Evolutionary conservation across 441 rosid species (phyloP), one percentile per base, ranked within the genome.

Genomic region (Brassica hybrid): DNA sequence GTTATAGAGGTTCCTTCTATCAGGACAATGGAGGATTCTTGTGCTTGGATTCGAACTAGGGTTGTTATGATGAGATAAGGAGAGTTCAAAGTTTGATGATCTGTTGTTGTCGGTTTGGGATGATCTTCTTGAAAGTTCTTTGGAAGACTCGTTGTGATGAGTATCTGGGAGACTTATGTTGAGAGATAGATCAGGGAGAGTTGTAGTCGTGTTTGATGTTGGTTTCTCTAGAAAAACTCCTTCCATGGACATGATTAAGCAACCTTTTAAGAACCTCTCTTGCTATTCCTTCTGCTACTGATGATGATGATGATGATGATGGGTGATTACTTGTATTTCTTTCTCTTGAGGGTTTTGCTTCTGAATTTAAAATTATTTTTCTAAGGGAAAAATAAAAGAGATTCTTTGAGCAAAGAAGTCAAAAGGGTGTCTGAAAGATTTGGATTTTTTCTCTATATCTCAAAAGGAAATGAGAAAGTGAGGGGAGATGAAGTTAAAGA

Each of bases 131-230:
- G 27, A 59, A 59, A 54, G 1, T 58, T 74, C 82, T 70, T 79
- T 75, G 8, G 79, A 74, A 45, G 79, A 43, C 8, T 74, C 79
- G 58, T 68, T 62, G 48, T 67, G 75, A 18, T 48, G 76, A 67
- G 48, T 81, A 66, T 86, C 75, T 0, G 97, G 97, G 41, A 87
- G 94, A 78, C 94, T 87, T 43, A 91, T 91, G 76, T 91, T 88
- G 63, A 91, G 83, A 68, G 97, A 91, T 19, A 91, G 94, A 89
- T 91, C 94, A 74, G 97, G 97, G 79, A 69, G 77, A 79, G 68
- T 69, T 34, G 60, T 14, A 8, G 58, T 65, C 32, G 83, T 79
- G 75, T 79, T 85, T 66, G 93, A 45, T 61, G 82, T 76, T 43
- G 85, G 79, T 80, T 75, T 75, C 52, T 88, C 92, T 61, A 86